phyloP scores from a whole-genome alignment of 176 grass and related monocot species.

The Tuctoria greenei region DNA sequence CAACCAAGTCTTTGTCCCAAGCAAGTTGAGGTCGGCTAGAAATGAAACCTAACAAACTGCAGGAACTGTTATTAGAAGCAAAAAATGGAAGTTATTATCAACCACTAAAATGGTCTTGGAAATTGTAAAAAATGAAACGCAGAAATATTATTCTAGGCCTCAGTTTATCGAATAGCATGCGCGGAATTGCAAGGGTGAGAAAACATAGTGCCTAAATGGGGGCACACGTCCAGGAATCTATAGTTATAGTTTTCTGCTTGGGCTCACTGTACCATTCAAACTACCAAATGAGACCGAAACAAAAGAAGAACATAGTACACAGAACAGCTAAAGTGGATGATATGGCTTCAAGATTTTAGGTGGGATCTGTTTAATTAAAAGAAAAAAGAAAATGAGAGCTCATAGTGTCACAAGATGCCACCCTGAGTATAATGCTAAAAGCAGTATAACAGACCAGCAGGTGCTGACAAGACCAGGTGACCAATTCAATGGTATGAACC shows the following conservation, averaged over 20 bases:
- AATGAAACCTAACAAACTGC: too few relatives aligned
- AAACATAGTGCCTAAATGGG: not conserved
- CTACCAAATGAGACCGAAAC: not conserved
- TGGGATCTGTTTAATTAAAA: not conserved
- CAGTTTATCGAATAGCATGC: not conserved
- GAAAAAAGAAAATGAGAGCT: not conserved
- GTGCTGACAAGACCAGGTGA: not conserved
- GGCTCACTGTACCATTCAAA: not conserved
- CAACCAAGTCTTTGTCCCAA: too few relatives aligned
- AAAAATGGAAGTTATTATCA: not conserved
- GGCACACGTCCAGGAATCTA: not conserved
- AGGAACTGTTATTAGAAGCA: not conserved
- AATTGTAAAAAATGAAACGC: not conserved
- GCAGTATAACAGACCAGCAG: not conserved
- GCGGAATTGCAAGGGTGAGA: not conserved
- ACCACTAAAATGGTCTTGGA: not conserved
- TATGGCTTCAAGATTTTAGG: not conserved
- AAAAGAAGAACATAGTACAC: not conserved
- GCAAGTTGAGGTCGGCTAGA: too few relatives aligned
- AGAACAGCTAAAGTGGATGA: not conserved
- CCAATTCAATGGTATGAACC: conserved; percentile 11
- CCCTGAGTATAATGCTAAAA: not conserved
- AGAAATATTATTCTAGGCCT: not conserved
- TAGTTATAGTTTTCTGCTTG: not conserved
- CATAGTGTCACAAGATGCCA: not conserved